Evolutionary conservation across 345 rosid species (phyloP), one percentile per base, ranked within the genome.

Genomic region (Luvunga scandens): DNA sequence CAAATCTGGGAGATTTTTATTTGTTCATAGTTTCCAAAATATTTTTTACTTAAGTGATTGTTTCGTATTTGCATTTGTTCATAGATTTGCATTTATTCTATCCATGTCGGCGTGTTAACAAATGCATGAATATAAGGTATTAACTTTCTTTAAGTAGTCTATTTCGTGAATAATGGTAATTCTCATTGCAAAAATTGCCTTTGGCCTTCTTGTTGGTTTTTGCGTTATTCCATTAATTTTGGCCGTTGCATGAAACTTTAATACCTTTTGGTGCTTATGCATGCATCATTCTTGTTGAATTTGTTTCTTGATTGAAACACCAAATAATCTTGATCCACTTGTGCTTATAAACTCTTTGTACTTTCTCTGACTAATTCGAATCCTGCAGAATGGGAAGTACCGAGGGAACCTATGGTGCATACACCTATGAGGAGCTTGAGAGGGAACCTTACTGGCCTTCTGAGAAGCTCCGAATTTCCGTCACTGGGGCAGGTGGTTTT

Each of bases 391-490:
- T 94, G 98, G 93, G 91, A 78, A 88, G 90, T 70, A 76, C 71
- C 48, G 91, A 89, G 74, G 94, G 88, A 81, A 84, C 79, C 73
- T 91, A 91, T 77, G 98, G 98, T 18, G 89, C 90, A 9, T 94
- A 89, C 90, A 96, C 98, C 76, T 92, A 92, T 79, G 90, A 87
- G 84, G 81, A 79, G 71, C 92, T 96, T 12, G 97, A 89, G 84
- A 92, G 97, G 81, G 97, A 94, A 80, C 94, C 83, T 31, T 94
- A 96, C 84, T 96, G 99, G 99, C 97, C 98, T 4, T 88, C 95
- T 6, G 92, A 89, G 84, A 91, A 91, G 73, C 97, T 94, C 22
- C 87, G 86, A 68, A 90, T 94, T 62, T 94, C 99, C 19, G 84
- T 96, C 21, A 96, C 98, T 1, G 97, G 99, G 1, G 94, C 98